These are phyloP conservation scores for Zygosaccharomyces gambellarensis DNA, from an alignment of 805 yeast species.

Conservation along the genomic window DNA sequence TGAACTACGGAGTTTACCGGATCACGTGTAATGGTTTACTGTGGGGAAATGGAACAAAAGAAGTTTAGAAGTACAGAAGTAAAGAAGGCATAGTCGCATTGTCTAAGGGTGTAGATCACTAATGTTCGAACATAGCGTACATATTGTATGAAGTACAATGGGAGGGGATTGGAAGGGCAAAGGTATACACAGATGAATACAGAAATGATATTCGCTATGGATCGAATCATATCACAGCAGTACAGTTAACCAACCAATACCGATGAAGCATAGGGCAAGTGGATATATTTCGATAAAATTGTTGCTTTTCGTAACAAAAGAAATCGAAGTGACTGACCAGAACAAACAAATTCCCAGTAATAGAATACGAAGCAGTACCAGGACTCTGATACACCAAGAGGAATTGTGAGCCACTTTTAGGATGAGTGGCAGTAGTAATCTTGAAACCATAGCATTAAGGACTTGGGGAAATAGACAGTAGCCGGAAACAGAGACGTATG, in stretches of 20 bases:
- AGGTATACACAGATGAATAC: no score
- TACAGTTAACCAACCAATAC: conserved; percentile 28
- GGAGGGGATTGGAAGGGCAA: not conserved
- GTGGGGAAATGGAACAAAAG: no score
- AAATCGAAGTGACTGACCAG: conserved; percentile 28
- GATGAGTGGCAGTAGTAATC: conserved; percentile 26
- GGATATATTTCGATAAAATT: conserved; percentile 28
- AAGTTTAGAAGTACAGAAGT: no score
- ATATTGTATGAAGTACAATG: not conserved
- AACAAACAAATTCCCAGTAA: conserved; percentile 16
- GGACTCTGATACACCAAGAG: conserved; percentile 17
- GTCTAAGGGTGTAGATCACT: not conserved
- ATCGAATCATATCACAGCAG: conserved; percentile 4
- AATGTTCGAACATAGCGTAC: not conserved
- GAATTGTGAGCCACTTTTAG: conserved; percentile 12
- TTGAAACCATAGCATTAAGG: conserved; percentile 24
- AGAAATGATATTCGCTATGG: not conserved
- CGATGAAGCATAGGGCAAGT: conserved; percentile 23
- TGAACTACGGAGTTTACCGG: no score
- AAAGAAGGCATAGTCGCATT: not conserved
- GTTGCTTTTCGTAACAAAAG: conserved; percentile 23
- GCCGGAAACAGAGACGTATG: conserved; percentile 32
- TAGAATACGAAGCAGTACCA: conserved; percentile 17
- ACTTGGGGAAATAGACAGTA: conserved; percentile 35
- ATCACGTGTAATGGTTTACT: not conserved